Conservation (phyloP, 2,329 filamentous ascomycete genomes). For the Colletotrichum chrysophilum region DNA sequence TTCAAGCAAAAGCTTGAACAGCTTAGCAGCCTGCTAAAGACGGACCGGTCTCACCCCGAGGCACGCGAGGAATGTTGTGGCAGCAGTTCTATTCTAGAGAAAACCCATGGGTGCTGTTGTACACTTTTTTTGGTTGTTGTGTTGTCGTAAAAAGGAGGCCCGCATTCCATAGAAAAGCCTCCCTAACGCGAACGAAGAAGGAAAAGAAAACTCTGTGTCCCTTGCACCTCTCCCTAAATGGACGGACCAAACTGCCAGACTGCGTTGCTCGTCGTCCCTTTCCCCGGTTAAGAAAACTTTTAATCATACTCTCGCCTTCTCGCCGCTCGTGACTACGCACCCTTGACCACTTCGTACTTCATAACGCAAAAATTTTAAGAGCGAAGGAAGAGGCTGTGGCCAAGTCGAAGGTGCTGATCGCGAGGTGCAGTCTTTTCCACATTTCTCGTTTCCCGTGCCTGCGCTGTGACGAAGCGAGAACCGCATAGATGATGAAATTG, state of each 20-base stretch:
- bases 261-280: neutral
- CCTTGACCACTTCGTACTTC: neutral
- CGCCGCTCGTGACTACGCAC: neutral
- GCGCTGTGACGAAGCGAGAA: neutral
- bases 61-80: neutral
- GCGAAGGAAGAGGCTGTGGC: neutral
- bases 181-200: neutral
- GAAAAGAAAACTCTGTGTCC: neutral
- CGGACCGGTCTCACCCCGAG: neutral
- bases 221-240: neutral
- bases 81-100: slow-evolving; percentile 3
- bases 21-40: neutral
- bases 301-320: neutral
- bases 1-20: neutral
- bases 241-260: neutral
- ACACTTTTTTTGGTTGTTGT: neutral
- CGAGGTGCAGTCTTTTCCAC: neutral
- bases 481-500: neutral
- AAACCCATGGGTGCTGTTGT: neutral
- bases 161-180: neutral
- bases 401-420: neutral
- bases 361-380: neutral
- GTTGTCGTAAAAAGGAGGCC: neutral
- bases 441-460: neutral
- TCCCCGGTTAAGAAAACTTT: neutral